Conservation (phyloP, 495 filamentous ascomycete species). For the Aspergillus nidulans region DNA sequence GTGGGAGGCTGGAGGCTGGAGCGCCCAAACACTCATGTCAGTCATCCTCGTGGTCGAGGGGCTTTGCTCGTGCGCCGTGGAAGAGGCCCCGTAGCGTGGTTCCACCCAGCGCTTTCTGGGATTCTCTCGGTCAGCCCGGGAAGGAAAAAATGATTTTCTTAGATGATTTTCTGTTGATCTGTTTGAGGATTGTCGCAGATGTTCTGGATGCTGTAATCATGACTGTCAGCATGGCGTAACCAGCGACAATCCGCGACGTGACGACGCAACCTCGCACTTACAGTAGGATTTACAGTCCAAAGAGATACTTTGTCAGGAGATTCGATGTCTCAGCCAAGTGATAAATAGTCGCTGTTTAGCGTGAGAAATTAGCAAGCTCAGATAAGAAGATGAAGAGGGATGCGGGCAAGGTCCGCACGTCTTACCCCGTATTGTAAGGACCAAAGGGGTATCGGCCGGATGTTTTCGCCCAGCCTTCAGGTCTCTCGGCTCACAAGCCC, state of each 20-base stretch:
- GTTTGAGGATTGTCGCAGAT: conserved; percentile 16
- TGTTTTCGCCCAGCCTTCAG: neutral
- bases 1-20: too few species aligned
- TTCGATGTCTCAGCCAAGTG: conserved; percentile 6
- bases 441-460: neutral
- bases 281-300: neutral
- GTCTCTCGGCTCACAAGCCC: neutral
- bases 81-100: neutral
- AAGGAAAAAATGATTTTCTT: conserved; percentile 5
- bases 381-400: neutral
- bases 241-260: neutral
- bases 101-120: neutral
- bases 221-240: neutral
- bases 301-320: neutral
- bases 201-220: neutral
- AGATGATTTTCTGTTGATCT: conserved; percentile 19
- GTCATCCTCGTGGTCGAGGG: neutral
- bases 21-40: neutral
- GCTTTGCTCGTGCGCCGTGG: neutral
- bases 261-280: neutral
- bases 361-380: neutral
- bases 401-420: neutral
- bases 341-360: neutral
- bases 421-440: too few species aligned
- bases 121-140: neutral